Evolutionary conservation across 495 filamentous ascomycete species (phyloP).

Genomic region (Aspergillus bertholletiae): DNA sequence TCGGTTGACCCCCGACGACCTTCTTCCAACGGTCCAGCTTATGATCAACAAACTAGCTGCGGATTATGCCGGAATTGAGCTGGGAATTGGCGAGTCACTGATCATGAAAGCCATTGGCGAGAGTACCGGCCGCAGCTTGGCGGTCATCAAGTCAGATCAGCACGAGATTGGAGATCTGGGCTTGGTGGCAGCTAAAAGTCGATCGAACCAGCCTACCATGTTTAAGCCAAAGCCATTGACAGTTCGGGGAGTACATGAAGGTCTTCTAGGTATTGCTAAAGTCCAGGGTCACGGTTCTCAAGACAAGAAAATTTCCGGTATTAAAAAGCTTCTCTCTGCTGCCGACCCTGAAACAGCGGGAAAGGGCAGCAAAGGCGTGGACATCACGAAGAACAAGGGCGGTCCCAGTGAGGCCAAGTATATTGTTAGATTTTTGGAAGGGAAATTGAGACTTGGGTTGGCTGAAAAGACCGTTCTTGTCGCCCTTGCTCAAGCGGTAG

Average conservation of each 20-base stretch:
- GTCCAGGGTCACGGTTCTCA: constrained; percentile 84
- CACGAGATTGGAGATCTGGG: constrained; percentile 95
- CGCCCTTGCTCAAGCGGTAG: constrained; percentile 81
- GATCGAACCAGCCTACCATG: constrained; percentile 93
- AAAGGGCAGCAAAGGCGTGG: constrained; percentile 65
- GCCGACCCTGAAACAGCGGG: constrained; percentile 69
- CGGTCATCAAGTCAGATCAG: constrained; percentile 88
- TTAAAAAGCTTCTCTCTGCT: constrained; percentile 89
- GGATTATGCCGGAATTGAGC: constrained; percentile 91
- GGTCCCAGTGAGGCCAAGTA: constrained; percentile 94
- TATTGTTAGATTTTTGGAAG: constrained; percentile 87
- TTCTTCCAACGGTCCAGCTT: constrained; percentile 81
- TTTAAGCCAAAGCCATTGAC: constrained; percentile 94
- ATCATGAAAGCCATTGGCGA: constrained; percentile 99
- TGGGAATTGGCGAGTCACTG: constrained; percentile 93
- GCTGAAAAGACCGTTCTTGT: constrained; percentile 92
- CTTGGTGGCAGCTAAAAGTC: constrained; percentile 89
- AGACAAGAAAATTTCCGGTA: constrained; percentile 83
- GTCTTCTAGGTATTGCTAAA: constrained; percentile 83
- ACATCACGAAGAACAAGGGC: constrained; percentile 90
- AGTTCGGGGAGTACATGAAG: constrained; percentile 80
- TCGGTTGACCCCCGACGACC: constrained; percentile 81
- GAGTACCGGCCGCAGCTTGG: constrained; percentile 80
- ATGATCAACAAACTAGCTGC: constrained; percentile 98
- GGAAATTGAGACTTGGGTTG: constrained; percentile 85